A percentile compares a stretch with the other conserved stretches of the same genome.
Evolutionary conservation across 2,329 filamentous ascomycete species (phyloP).

Genomic region (Cercospora janseana): DNA sequence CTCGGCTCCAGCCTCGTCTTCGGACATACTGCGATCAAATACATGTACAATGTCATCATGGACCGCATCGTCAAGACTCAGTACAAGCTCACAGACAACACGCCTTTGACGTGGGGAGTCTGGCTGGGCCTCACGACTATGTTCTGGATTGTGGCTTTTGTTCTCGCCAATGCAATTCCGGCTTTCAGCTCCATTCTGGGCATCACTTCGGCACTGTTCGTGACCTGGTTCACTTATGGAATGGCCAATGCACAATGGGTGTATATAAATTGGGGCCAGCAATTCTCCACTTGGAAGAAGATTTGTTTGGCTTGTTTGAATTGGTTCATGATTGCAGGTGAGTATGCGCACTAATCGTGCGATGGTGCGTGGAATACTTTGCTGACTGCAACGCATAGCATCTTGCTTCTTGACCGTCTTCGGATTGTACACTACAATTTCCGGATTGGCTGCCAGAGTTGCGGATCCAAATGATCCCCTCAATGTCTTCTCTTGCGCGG

Average conservation of each 20-base stretch:
- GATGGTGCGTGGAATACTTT: background rate
- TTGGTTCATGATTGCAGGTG: conserved; percentile 6
- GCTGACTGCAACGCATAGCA: background rate
- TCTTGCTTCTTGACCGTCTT: conserved; percentile 7
- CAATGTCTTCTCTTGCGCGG: conserved; percentile 3
- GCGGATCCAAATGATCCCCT: conserved; percentile 7
- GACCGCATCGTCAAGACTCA: conserved; percentile 5
- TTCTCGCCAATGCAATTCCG: conserved; percentile 51
- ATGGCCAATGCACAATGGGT: conserved; percentile 21
- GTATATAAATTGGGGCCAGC: conserved; percentile 9
- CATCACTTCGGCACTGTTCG: conserved; percentile 52
- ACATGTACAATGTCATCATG: conserved; percentile 53
- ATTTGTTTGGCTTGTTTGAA: conserved; percentile 8
- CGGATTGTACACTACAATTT: conserved; percentile 7
- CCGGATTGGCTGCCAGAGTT: background rate
- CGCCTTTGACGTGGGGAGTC: conserved; percentile 46
- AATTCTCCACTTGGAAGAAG: conserved; percentile 10
- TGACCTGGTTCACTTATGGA: conserved; percentile 56
- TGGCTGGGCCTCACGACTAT: conserved; percentile 51
- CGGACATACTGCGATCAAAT: conserved; percentile 53
- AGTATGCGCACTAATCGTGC: background rate
- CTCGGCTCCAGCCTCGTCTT: conserved; percentile 53
- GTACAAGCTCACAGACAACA: conserved; percentile 39
- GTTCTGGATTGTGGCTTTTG: conserved; percentile 47
- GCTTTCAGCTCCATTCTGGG: conserved; percentile 56